These are phyloP conservation scores for Zelonia costaricensis DNA, from an alignment of 208 protist genomes.

Conservation along the genomic window DNA sequence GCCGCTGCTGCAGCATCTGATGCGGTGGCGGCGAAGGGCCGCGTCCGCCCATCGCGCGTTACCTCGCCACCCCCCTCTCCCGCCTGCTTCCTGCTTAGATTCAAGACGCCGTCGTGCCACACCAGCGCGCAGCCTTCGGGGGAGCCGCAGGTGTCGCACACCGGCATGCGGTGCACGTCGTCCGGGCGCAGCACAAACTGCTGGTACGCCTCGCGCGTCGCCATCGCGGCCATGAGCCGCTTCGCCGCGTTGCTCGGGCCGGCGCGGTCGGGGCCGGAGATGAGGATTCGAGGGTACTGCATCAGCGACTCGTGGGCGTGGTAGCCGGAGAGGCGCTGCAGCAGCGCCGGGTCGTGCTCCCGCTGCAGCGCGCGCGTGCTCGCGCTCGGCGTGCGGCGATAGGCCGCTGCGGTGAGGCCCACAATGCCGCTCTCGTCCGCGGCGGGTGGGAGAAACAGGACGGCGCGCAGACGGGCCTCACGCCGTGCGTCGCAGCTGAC, in stretches of 20 bases:
- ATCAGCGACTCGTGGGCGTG: conserved; percentile 25
- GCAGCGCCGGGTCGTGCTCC: conserved; percentile 14
- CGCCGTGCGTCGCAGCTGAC: neutral
- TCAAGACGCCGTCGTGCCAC: conserved; percentile 24
- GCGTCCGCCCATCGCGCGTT: no score
- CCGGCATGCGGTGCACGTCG: neutral
- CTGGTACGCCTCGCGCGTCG: conserved; percentile 52
- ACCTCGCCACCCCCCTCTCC: neutral
- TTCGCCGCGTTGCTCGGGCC: conserved; percentile 39
- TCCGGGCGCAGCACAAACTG: conserved; percentile 25
- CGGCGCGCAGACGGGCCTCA: conserved; percentile 3
- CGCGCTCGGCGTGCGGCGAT: conserved; percentile 5
- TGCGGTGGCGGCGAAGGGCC: neutral
- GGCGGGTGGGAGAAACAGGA: conserved; percentile 10
- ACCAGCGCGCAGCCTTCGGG: neutral
- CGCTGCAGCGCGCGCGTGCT: conserved; percentile 9
- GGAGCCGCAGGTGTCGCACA: neutral
- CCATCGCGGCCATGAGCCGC: conserved; percentile 32
- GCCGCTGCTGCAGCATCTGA: neutral
- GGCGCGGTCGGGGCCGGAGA: conserved; percentile 44
- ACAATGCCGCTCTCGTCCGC: conserved; percentile 8
- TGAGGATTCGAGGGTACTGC: conserved; percentile 74
- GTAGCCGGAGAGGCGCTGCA: conserved; percentile 17
- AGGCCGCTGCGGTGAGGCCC: neutral
- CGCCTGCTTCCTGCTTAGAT: neutral